Percentiles rank a stretch among this genome's conserved stretches.
Conservation (phyloP, 352 stramenopile genomes). For the Phytophthora pluvialis region DNA sequence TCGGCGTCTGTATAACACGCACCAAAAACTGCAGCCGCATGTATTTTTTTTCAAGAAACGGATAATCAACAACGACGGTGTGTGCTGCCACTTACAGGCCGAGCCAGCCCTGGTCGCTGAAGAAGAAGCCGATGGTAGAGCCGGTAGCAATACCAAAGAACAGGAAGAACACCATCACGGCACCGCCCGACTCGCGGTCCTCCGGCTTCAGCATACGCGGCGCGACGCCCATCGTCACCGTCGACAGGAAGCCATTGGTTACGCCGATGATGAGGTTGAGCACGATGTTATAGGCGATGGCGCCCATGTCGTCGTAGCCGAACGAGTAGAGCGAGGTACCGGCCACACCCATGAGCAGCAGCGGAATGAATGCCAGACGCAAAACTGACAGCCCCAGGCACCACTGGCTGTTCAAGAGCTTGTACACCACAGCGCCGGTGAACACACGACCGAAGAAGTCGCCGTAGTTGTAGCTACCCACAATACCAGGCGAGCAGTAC, state of each 20-base stretch:
- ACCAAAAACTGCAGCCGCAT: not conserved
- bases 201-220: constrained; percentile 57
- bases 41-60: not conserved
- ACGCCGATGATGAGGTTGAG: constrained; percentile 63
- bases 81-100: constrained; percentile 34
- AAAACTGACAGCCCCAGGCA: constrained; percentile 47
- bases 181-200: constrained; percentile 61
- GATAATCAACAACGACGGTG: not conserved
- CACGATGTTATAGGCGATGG: constrained; percentile 48
- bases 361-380: constrained; percentile 58
- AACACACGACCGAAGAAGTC: constrained; percentile 65
- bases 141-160: constrained; percentile 60
- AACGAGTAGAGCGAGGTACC: constrained; percentile 69
- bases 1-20: not conserved
- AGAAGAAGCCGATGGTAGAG: constrained; percentile 58
- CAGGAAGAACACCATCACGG: constrained; percentile 63
- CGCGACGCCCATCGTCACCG: constrained; percentile 67
- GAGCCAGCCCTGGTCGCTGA: constrained; percentile 56
- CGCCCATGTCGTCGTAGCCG: constrained; percentile 28
- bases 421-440: constrained; percentile 55
- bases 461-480: constrained; percentile 4
- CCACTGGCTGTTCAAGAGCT: constrained; percentile 58
- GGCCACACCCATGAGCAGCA: constrained; percentile 60
- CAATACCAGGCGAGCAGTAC: constrained; percentile 43
- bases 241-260: constrained; percentile 63